Evolutionary conservation across 2,329 filamentous ascomycete species (phyloP).

Genomic region (Penicillium palitans): DNA sequence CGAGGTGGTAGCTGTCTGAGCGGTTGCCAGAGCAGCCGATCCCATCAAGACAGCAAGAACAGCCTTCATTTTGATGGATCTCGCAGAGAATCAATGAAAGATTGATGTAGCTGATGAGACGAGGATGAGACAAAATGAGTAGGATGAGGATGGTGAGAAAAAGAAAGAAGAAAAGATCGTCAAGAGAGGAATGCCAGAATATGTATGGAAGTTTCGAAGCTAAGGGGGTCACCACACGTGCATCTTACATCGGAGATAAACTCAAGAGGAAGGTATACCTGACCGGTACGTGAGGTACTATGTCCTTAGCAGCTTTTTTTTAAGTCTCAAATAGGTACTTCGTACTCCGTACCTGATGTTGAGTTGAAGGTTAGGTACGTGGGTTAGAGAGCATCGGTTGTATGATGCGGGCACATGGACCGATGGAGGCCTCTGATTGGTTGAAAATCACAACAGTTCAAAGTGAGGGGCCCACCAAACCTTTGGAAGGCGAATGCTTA

Average conservation of each 20-base stretch:
- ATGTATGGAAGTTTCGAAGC: neutral
- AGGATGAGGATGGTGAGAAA: neutral
- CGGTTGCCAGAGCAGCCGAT: conserved; percentile 24
- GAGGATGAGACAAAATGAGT: neutral
- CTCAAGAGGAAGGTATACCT: neutral
- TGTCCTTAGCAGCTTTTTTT: neutral
- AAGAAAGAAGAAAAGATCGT: neutral
- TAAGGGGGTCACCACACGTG: neutral
- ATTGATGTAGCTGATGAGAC: neutral
- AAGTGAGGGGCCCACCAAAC: neutral
- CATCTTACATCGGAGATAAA: neutral
- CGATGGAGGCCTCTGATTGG: conserved; percentile 1
- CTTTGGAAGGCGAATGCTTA: neutral
- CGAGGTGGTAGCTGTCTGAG: conserved; percentile 29
- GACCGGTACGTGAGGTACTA: neutral
- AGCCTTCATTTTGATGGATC: conserved; percentile 47
- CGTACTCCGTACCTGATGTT: neutral
- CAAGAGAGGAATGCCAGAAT: neutral
- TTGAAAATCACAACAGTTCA: neutral
- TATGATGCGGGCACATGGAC: conserved; percentile 2
- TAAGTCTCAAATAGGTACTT: neutral
- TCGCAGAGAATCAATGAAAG: neutral
- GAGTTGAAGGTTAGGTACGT: neutral
- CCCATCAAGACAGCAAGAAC: conserved; percentile 24
- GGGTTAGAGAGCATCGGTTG: neutral